Conservation (phyloP, 2,329 filamentous ascomycete species). For the Xylariaceae sp. region DNA sequence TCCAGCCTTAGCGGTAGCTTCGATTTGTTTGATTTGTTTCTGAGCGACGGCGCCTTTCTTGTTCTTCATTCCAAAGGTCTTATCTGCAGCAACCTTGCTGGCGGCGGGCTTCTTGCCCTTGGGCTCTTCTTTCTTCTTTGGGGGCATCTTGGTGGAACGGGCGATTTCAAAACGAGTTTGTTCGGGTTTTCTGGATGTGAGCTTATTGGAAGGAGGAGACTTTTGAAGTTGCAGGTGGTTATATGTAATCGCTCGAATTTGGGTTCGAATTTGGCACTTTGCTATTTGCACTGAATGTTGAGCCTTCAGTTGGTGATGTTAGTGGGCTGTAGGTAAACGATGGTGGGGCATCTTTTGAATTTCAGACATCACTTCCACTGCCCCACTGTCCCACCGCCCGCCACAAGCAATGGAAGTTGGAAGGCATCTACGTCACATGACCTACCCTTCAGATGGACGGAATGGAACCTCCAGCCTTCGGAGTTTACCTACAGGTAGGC, state of each 20-base stretch:
- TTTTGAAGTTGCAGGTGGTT: too few species aligned
- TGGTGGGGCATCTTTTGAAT: conserved; percentile 19
- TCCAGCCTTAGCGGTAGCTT: conserved; percentile 66
- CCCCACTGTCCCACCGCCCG: too few species aligned
- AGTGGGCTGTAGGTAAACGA: conserved; percentile 23
- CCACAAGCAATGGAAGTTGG: too few species aligned
- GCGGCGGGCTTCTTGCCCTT: conserved; percentile 53
- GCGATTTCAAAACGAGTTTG: too few species aligned
- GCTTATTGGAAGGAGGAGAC: too few species aligned
- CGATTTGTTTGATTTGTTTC: conserved; percentile 82
- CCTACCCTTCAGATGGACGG: conserved; percentile 10
- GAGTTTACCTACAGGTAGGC: too few species aligned
- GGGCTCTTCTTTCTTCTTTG: conserved; percentile 55
- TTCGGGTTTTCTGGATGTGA: too few species aligned
- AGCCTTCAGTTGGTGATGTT: conserved; percentile 18
- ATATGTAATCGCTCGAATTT: too few species aligned
- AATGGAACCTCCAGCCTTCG: too few species aligned
- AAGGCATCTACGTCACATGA: conserved; percentile 26
- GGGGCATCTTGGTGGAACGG: conserved; percentile 61
- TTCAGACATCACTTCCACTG: too few species aligned
- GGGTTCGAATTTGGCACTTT: conserved; percentile 14
- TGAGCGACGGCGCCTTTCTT: conserved; percentile 93
- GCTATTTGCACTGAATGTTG: conserved; percentile 15
- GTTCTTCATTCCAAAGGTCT: conserved; percentile 99
- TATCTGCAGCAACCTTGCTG: conserved; percentile 75